phyloP scores from a whole-genome alignment of 2,329 filamentous ascomycete species.

The Alternaria infectoria region DNA sequence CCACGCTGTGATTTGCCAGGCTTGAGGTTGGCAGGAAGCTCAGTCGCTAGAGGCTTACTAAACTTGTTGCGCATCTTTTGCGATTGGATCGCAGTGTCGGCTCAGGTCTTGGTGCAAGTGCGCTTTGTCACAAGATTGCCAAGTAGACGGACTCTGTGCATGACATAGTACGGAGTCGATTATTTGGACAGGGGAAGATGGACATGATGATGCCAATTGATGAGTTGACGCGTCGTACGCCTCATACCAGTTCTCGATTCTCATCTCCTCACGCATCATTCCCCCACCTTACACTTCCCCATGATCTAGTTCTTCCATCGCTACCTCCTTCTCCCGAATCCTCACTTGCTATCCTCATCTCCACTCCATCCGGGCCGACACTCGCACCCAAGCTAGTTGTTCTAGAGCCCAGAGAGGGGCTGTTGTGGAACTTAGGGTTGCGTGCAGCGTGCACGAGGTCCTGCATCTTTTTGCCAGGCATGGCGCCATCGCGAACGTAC shows the following conservation, averaged over 20 bases:
- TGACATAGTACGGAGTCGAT: too few species aligned
- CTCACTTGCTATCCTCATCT: background rate
- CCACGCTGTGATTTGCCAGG: background rate
- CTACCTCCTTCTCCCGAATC: background rate
- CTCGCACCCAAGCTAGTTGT: background rate
- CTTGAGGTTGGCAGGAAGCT: background rate
- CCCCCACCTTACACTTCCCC: background rate
- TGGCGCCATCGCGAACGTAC: slow-evolving; percentile 9
- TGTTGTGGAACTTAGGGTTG: background rate
- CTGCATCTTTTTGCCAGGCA: slow-evolving; percentile 20
- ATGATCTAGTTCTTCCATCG: background rate
- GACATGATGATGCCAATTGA: background rate
- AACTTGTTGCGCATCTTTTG: background rate
- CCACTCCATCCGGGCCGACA: background rate
- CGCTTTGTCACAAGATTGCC: background rate
- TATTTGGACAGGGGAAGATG: background rate
- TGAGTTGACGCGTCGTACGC: background rate
- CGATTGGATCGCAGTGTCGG: background rate
- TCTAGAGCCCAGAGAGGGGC: background rate
- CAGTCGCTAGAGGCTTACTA: background rate
- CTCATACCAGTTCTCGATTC: background rate
- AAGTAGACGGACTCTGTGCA: too few species aligned
- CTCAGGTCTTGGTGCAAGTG: background rate
- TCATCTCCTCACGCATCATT: background rate
- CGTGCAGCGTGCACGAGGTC: slow-evolving; percentile 12